Percentiles rank a stretch among this genome's conserved stretches.
These are phyloP conservation scores for Chlamydomonas asymmetrica DNA, from an alignment of 139 green algal genomes.

Conservation along the genomic window DNA sequence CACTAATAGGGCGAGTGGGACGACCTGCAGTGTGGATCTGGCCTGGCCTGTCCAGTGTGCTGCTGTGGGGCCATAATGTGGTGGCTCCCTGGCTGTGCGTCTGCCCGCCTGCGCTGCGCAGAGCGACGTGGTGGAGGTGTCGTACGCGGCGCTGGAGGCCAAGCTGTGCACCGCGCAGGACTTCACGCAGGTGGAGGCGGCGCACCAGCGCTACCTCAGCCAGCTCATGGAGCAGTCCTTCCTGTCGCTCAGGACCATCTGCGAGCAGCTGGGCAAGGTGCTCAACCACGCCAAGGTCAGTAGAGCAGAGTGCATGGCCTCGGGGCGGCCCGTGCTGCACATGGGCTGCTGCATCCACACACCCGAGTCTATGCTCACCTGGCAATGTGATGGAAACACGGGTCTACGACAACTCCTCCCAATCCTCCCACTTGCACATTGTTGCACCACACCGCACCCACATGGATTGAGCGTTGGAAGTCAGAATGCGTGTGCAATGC, in stretches of 20 bases:
- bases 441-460: too few relatives aligned
- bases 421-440: too few relatives aligned
- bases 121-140: slow-evolving; percentile 83
- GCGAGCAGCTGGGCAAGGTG: slow-evolving; percentile 49
- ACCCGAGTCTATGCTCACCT: background rate
- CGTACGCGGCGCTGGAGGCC: slow-evolving; percentile 52
- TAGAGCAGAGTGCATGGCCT: background rate
- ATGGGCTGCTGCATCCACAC: background rate
- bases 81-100: background rate
- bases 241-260: slow-evolving; percentile 55
- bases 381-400: background rate
- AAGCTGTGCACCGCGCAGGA: slow-evolving; percentile 60
- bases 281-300: slow-evolving; percentile 61
- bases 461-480: too few relatives aligned
- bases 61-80: background rate
- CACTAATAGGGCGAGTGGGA: background rate
- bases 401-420: background rate
- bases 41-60: background rate
- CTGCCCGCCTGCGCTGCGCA: slow-evolving; percentile 24
- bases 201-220: slow-evolving; percentile 66
- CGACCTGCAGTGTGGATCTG: too few relatives aligned
- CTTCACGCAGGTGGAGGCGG: slow-evolving; percentile 67
- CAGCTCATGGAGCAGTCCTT: slow-evolving; percentile 74
- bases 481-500: too few relatives aligned
- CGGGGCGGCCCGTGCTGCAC: background rate